A percentile compares a stretch with the other conserved stretches of the same genome.
These are phyloP conservation scores for Pestalotiopsis sp. DNA, from an alignment of 2,329 filamentous ascomycete genomes.

Conservation along the genomic window DNA sequence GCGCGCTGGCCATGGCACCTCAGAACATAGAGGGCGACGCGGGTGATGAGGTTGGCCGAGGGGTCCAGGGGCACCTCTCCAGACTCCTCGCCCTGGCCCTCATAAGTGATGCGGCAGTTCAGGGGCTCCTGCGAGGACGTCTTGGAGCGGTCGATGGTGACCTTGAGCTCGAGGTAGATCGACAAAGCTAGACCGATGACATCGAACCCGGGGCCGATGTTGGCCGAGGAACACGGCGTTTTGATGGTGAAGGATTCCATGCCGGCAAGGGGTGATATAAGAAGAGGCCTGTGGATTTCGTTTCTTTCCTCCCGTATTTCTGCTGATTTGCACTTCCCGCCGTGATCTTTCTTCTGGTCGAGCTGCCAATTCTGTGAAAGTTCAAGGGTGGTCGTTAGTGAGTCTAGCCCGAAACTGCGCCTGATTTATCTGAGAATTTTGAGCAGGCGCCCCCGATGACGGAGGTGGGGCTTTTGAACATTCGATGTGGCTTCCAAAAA, in stretches of 20 bases:
- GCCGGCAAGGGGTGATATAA: neutral
- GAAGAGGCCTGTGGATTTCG: neutral
- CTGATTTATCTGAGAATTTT: slow-evolving; percentile 9
- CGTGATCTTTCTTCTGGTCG: neutral
- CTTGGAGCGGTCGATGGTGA: slow-evolving; percentile 68
- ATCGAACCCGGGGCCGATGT: slow-evolving; percentile 97
- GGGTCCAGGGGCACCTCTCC: slow-evolving; percentile 80
- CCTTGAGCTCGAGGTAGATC: slow-evolving; percentile 86
- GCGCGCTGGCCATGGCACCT: slow-evolving; percentile 84
- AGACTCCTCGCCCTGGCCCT: slow-evolving; percentile 72
- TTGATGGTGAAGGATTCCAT: slow-evolving; percentile 69
- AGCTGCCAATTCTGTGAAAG: neutral
- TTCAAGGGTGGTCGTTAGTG: neutral
- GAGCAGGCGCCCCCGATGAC: slow-evolving; percentile 4
- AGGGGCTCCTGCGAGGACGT: slow-evolving; percentile 59
- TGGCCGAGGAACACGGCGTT: slow-evolving; percentile 93
- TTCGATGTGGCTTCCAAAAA: neutral
- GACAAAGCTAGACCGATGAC: slow-evolving; percentile 94
- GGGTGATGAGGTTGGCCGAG: slow-evolving; percentile 87
- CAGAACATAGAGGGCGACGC: slow-evolving; percentile 91
- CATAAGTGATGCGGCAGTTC: slow-evolving; percentile 90
- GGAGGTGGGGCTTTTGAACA: slow-evolving; percentile 7
- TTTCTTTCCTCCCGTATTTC: neutral
- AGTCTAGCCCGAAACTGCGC: neutral
- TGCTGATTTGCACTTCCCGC: neutral